phyloP scores from a whole-genome alignment of 176 grass and related monocot genomes.

The Eragrostis nindensis region DNA sequence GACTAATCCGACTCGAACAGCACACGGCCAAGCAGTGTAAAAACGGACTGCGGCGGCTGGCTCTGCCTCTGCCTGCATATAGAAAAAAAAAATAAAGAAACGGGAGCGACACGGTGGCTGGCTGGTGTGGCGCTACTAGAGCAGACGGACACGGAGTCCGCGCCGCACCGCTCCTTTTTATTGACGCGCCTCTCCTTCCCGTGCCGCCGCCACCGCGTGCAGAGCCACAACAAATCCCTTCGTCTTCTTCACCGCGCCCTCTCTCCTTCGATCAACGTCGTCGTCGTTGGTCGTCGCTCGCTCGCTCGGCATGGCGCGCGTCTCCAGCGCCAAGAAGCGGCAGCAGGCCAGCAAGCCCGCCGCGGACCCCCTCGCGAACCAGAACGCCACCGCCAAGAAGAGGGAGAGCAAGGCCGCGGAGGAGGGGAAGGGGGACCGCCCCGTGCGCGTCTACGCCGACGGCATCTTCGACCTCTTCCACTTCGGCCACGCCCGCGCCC shows the following conservation, averaged over 20 bases:
- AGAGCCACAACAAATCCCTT: no score
- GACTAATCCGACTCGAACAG: not conserved
- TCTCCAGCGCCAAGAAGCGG: slow-evolving; percentile 64
- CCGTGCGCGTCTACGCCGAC: slow-evolving; percentile 88
- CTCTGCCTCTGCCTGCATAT: not conserved
- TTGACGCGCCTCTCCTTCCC: slow-evolving; percentile 15
- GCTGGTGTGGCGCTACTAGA: not conserved
- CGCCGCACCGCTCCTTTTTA: slow-evolving; percentile 9
- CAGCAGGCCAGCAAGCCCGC: slow-evolving; percentile 31
- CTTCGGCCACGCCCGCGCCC: slow-evolving; percentile 94
- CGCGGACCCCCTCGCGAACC: not conserved
- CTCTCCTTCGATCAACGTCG: not conserved
- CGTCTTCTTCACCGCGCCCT: no score
- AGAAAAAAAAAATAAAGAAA: no score
- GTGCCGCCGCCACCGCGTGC: no score
- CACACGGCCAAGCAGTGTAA: no score
- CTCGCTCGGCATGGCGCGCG: slow-evolving; percentile 69
- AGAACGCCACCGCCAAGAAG: not conserved
- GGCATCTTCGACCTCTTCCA: slow-evolving; percentile 99
- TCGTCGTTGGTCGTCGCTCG: no score
- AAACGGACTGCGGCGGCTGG: not conserved
- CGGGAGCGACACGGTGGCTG: not conserved
- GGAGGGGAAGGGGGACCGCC: slow-evolving; percentile 23
- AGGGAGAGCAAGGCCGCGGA: not conserved
- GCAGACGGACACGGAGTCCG: not conserved